Conservation (phyloP, 75 land plant genomes). For the Cupressus sempervirens region DNA sequence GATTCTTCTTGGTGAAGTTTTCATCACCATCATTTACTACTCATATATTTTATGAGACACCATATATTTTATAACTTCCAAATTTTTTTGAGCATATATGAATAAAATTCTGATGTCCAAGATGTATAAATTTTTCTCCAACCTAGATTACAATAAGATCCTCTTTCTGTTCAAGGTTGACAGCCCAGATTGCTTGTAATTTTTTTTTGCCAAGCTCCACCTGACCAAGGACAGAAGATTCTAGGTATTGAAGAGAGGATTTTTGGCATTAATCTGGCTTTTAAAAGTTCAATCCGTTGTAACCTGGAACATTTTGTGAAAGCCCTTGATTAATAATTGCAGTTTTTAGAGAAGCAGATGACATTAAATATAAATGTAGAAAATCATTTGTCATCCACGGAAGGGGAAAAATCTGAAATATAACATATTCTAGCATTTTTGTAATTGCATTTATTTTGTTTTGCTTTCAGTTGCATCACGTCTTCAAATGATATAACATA, state of each 20-base stretch:
- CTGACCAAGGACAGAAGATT: not conserved
- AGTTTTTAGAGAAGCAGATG: not conserved
- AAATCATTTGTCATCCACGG: not conserved
- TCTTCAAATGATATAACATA: slow-evolving; percentile 7
- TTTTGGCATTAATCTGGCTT: not conserved
- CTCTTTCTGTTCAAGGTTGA: not conserved
- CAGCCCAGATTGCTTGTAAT: not conserved
- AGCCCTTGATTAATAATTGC: not conserved
- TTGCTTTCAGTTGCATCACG: not conserved
- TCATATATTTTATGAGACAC: not conserved
- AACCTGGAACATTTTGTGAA: not conserved
- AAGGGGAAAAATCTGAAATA: not conserved
- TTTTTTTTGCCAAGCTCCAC: not conserved
- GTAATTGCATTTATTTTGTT: not conserved
- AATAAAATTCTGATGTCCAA: not conserved
- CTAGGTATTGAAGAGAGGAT: not conserved
- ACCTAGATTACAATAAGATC: not conserved
- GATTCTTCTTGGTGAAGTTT: not conserved
- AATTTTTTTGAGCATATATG: not conserved
- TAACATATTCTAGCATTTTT: not conserved
- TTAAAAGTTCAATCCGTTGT: not conserved
- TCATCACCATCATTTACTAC: not conserved
- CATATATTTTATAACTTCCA: not conserved
- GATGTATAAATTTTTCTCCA: not conserved
- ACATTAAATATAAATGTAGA: not conserved